Percentiles rank a stretch among this genome's conserved stretches.
These are phyloP conservation scores for Pseudogymnoascus verrucosus DNA, from an alignment of 2,329 filamentous ascomycete species.

Conservation along the genomic window DNA sequence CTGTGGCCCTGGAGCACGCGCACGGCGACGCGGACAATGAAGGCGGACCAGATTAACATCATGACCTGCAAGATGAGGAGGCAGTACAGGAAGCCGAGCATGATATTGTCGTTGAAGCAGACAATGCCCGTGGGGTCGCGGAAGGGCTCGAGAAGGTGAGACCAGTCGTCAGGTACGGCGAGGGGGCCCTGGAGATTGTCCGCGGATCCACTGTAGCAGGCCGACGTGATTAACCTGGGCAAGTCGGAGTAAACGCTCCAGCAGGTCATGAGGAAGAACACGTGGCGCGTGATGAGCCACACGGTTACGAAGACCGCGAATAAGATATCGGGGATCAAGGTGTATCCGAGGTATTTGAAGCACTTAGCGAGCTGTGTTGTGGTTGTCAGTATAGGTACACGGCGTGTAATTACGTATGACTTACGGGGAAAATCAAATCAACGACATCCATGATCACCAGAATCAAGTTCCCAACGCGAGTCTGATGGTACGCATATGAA, in stretches of 20 bases:
- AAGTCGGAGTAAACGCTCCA: conserved; percentile 71
- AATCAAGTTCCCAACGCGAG: conserved; percentile 80
- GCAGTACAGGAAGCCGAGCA: conserved; percentile 67
- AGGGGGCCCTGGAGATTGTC: conserved; percentile 47
- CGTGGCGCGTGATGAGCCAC: conserved; percentile 78
- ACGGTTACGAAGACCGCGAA: conserved; percentile 80
- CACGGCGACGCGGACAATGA: conserved; percentile 78
- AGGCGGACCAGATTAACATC: conserved; percentile 78
- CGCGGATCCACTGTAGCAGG: conserved; percentile 60
- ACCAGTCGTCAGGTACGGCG: conserved; percentile 41
- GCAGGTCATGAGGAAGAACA: conserved; percentile 70
- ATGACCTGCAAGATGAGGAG: conserved; percentile 73
- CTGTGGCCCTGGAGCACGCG: conserved; percentile 68
- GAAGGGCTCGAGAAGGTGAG: conserved; percentile 68
- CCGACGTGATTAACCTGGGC: conserved; percentile 52
- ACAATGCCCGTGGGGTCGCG: conserved; percentile 61
- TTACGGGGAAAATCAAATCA: conserved; percentile 77
- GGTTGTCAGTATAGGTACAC: conserved; percentile 9
- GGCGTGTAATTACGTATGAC: conserved; percentile 26
- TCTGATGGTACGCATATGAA: conserved; percentile 82
- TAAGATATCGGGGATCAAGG: conserved; percentile 66
- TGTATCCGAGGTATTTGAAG: conserved; percentile 79
- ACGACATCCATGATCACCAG: conserved; percentile 90
- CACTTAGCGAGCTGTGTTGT: conserved; percentile 74
- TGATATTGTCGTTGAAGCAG: conserved; percentile 70